phyloP scores from a whole-genome alignment of 75 land plant species.

The Pinus tabuliformis region DNA sequence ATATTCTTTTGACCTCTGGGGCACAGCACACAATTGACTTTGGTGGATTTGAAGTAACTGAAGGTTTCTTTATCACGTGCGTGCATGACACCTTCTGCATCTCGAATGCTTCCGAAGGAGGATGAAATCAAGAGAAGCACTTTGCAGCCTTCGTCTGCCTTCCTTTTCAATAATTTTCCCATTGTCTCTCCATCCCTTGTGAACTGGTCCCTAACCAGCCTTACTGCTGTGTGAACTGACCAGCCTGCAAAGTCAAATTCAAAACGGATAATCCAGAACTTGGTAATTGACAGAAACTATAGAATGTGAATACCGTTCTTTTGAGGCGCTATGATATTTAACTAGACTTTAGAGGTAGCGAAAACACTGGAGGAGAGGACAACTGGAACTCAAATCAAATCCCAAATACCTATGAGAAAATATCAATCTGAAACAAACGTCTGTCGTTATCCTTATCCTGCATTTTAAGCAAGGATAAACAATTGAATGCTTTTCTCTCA shows the following conservation, averaged over 20 bases:
- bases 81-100: slow-evolving; percentile 24
- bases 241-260: slow-evolving; percentile 25
- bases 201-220: slow-evolving; percentile 22
- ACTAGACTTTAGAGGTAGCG: neutral
- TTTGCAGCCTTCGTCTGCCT: slow-evolving; percentile 32
- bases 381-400: no score
- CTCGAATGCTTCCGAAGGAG: slow-evolving; percentile 13
- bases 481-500: no score
- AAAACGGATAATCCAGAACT: neutral
- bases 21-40: slow-evolving; percentile 46
- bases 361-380: neutral
- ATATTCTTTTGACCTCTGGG: slow-evolving; percentile 34
- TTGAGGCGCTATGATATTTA: no score
- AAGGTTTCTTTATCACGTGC: slow-evolving; percentile 48
- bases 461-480: no score
- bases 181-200: slow-evolving; percentile 26
- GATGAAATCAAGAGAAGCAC: slow-evolving; percentile 35
- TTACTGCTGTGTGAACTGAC: slow-evolving; percentile 23
- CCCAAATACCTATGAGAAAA: no score
- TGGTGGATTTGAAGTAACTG: slow-evolving; percentile 28
- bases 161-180: slow-evolving; percentile 29
- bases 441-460: no score
- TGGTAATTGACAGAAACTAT: neutral
- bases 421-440: no score
- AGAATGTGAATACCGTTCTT: no score